Percentiles rank a stretch among this genome's conserved stretches.
Evolutionary conservation across 495 filamentous ascomycete species (phyloP).

Genomic region (Letharia lupina): DNA sequence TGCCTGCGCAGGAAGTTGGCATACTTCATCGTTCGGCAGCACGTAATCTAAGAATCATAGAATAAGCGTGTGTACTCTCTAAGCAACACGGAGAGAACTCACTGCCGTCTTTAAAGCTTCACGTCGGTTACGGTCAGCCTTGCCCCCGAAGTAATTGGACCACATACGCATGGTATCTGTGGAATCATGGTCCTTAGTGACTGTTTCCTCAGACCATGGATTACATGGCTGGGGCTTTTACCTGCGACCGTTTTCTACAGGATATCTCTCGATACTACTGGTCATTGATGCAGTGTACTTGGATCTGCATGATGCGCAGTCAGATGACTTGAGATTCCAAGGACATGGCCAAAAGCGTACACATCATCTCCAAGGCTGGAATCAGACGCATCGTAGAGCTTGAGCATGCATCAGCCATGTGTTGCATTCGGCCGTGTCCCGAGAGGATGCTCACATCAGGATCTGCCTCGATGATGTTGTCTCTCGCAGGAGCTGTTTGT

Average conservation of each 20-base stretch:
- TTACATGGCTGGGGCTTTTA: slow-evolving; percentile 42
- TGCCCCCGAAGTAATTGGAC: neutral
- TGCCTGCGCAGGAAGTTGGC: too few species aligned
- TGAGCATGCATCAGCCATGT: neutral
- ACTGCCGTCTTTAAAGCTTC: slow-evolving; percentile 48
- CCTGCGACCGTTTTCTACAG: slow-evolving; percentile 58
- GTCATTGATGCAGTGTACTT: slow-evolving; percentile 36
- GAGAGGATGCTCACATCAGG: slow-evolving; percentile 12
- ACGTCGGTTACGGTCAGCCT: neutral
- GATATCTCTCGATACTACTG: slow-evolving; percentile 48
- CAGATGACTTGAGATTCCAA: neutral
- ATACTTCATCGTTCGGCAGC: slow-evolving; percentile 39
- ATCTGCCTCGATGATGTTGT: slow-evolving; percentile 16
- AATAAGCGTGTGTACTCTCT: neutral
- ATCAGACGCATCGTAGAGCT: slow-evolving; percentile 20
- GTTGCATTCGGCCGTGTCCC: too few species aligned
- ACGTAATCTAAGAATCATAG: slow-evolving; percentile 34
- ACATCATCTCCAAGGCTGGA: slow-evolving; percentile 21
- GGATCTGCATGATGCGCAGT: slow-evolving; percentile 5
- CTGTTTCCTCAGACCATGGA: too few species aligned
- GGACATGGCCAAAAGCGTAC: neutral
- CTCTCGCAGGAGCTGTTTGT: neutral
- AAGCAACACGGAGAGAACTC: neutral
- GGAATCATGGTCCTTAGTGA: neutral
- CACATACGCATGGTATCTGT: slow-evolving; percentile 16